Base-by-base conservation (phyloP, 148 eudicot genomes). In the Pouteria glomerata region DNA sequence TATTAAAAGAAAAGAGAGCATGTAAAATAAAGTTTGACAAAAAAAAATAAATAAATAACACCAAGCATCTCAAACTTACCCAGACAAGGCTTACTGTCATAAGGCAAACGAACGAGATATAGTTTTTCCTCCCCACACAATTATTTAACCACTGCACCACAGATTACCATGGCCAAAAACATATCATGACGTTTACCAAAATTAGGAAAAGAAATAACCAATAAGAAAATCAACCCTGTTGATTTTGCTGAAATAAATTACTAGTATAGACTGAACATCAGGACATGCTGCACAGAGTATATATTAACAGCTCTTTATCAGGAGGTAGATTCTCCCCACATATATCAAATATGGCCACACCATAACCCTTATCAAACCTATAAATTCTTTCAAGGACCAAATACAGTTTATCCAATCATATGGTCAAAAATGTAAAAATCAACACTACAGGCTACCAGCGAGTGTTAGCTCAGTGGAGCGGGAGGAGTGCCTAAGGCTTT, bases 81-180 rank as follows among this genome's bases (percentile, higher is more conserved):
- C 98, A 93, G 68, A 83, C 75, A 75, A 93, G 85, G 84, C 95
- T 86, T 79, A 82, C 80, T 64, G 85, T 97, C 98, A 93, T 93
- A 51, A 93, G 89, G 84, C 89, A 84, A 39, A 93, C 80, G 72
- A 93, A 93, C 2, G 92, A 85, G 47, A 86, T 73, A 77, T 93
- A 93, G 71, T 93, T 93, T 77, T 87, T 93, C 79, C 85, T 84
- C 70, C 98, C 98, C 77, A 93, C 97, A 68, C 98, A 93, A 66
- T 90, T 93, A 82, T 93, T 93, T 81, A 93, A 76, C 98, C 98
- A 93, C 98, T 93, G 92, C 88, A 85, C 62, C 21, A 69, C 76
- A 82, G 59, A 74, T 56, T 57, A 11, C 42, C 58, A 66, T 44
- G 41, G 8, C 23, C 67, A 35, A 31, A 13, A 34, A 65, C 45